Evolutionary conservation across 106 monocot species (phyloP).

Genomic region (Agapanthus africanus): DNA sequence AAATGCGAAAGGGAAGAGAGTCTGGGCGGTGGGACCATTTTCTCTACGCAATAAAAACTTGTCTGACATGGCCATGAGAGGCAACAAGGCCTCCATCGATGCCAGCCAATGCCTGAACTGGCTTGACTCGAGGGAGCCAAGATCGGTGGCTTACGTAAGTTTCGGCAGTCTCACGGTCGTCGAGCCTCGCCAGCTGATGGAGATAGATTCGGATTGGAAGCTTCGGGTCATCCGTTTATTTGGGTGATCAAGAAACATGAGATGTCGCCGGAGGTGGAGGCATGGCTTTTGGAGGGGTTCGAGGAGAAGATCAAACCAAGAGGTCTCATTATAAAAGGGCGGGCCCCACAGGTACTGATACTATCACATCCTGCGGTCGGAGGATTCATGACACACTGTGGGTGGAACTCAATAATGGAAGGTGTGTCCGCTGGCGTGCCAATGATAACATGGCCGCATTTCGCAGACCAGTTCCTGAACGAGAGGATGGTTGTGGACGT

Average conservation of each 20-base stretch:
- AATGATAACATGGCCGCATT: slow-evolving; percentile 18
- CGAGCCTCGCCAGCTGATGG: background rate
- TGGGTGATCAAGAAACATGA: slow-evolving; percentile 43
- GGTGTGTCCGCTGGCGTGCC: background rate
- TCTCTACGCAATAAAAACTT: slow-evolving; percentile 12
- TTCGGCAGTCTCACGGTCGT: background rate
- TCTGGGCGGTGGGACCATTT: slow-evolving; percentile 40
- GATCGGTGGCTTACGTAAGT: background rate
- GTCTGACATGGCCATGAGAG: slow-evolving; percentile 19
- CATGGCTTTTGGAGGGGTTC: slow-evolving; percentile 23
- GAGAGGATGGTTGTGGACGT: slow-evolving; percentile 17
- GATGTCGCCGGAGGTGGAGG: background rate
- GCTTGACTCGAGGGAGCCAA: slow-evolving; percentile 1
- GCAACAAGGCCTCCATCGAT: slow-evolving; percentile 14
- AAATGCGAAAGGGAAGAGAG: slow-evolving; percentile 10
- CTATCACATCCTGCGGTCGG: slow-evolving; percentile 22
- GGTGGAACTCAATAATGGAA: slow-evolving; percentile 23
- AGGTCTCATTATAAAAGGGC: slow-evolving; percentile 12
- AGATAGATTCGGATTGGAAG: background rate
- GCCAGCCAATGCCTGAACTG: background rate
- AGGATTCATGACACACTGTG: slow-evolving; percentile 19
- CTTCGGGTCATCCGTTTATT: background rate
- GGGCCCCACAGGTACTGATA: slow-evolving; percentile 25
- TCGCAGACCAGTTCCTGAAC: slow-evolving; percentile 18
- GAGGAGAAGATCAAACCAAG: slow-evolving; percentile 10